These are phyloP conservation scores for button mushroom (Agaricus bisporus) DNA, from an alignment of 768 basidiomycete genomes.

Conservation along the genomic window DNA sequence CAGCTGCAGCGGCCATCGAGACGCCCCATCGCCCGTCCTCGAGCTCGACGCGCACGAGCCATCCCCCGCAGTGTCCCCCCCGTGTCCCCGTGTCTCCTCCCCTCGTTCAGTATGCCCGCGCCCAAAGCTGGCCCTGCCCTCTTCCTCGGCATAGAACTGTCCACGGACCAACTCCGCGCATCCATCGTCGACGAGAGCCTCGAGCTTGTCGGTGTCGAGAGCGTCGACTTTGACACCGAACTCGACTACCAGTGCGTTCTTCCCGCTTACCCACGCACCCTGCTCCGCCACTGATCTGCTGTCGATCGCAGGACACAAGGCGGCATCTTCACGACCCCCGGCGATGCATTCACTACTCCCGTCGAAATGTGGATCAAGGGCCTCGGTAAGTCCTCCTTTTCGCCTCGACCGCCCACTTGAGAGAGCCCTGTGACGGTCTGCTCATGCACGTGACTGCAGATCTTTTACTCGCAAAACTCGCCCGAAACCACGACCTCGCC, in stretches of 20 bases:
- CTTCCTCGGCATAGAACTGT: constrained; percentile 83
- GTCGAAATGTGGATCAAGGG: constrained; percentile 90
- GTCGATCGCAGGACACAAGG: constrained; percentile 60
- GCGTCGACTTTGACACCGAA: constrained; percentile 79
- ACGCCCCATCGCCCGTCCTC: constrained; percentile 7
- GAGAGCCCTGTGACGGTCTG: constrained; percentile 25
- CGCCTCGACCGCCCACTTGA: constrained; percentile 3
- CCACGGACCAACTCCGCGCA: constrained; percentile 78
- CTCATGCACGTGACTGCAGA: constrained; percentile 42
- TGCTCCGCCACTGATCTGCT: constrained; percentile 12
- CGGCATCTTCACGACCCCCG: constrained; percentile 81
- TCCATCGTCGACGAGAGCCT: constrained; percentile 79
- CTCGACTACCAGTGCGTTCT: constrained; percentile 74
- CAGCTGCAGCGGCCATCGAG: neutral
- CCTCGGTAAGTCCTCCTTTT: constrained; percentile 51
- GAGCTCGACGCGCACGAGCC: neutral
- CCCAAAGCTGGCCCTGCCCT: constrained; percentile 43
- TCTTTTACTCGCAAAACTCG: constrained; percentile 67
- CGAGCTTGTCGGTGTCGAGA: constrained; percentile 77
- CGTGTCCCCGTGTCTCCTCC: neutral
- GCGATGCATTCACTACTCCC: constrained; percentile 83
- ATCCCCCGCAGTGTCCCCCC: neutral
- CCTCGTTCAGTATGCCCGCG: constrained; percentile 26
- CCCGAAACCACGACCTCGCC: constrained; percentile 61
- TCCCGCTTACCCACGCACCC: constrained; percentile 1